Percentiles rank a stretch among this genome's conserved stretches.
Evolutionary conservation across 768 basidiomycete species (phyloP).

Genomic region (Tylopilus plumbeoviolaceoides): DNA sequence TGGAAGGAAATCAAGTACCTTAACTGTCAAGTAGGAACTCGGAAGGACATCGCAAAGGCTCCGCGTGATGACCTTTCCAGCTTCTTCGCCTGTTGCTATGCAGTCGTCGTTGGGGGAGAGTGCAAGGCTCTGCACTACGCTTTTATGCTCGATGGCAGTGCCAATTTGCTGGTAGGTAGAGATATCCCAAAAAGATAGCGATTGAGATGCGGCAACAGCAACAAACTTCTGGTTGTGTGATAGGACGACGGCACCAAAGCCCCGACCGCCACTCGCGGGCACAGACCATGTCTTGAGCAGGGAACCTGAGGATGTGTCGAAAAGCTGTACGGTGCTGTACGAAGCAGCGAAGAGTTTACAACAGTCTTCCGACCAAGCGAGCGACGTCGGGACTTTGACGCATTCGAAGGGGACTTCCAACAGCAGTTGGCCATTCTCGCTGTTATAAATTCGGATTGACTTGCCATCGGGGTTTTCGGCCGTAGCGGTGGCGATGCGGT

Average conservation of each 20-base stretch:
- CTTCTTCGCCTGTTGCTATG: not conserved
- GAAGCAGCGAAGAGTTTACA: not conserved
- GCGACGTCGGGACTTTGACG: not conserved
- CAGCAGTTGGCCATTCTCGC: not conserved
- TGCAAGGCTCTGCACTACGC: not conserved
- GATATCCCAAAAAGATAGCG: constrained; percentile 1
- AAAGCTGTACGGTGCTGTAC: not conserved
- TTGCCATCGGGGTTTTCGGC: not conserved
- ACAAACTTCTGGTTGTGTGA: not conserved
- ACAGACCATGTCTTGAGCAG: not conserved
- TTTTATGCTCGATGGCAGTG: not conserved
- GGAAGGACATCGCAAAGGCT: not conserved
- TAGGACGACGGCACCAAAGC: not conserved
- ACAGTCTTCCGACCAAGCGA: not conserved
- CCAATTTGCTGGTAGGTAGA: not conserved
- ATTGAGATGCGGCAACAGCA: not conserved
- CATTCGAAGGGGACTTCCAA: not conserved
- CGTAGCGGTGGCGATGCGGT: not conserved
- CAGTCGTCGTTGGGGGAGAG: not conserved
- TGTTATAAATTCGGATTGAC: not conserved
- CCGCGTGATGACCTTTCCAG: not conserved
- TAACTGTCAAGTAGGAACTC: not conserved
- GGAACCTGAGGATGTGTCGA: not conserved
- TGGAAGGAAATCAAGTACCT: not conserved
- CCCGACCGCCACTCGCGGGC: no score